A percentile compares a stretch with the other conserved stretches of the same genome.
Conservation (phyloP, 129 eudicot species). For the Solidago caesia region DNA sequence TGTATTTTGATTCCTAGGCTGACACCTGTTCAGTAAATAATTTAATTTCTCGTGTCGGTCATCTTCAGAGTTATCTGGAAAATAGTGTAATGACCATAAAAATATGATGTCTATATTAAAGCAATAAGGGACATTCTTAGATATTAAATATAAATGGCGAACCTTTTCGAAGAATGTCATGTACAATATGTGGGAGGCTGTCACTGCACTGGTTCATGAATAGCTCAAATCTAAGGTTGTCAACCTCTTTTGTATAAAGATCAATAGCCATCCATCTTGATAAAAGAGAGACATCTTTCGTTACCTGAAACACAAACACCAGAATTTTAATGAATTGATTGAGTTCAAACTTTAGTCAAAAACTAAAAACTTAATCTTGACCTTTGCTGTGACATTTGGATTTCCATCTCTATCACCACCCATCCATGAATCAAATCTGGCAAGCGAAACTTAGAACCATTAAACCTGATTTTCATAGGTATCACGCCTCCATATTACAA, state of each 20-base stretch:
- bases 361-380: constrained; percentile 13
- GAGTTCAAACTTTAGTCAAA: neutral
- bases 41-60: constrained; percentile 29
- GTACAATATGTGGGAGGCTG: constrained; percentile 52
- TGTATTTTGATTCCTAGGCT: constrained; percentile 55
- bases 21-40: constrained; percentile 19
- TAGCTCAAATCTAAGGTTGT: constrained; percentile 85
- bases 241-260: constrained; percentile 86
- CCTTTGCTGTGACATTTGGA: constrained; percentile 97
- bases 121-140: neutral
- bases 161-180: constrained; percentile 64
- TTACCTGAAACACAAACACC: constrained; percentile 53
- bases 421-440: constrained; percentile 91
- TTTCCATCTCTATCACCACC: constrained; percentile 99
- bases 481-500: too few species aligned
- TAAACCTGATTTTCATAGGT: too few species aligned
- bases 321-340: neutral
- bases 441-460: too few species aligned
- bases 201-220: constrained; percentile 77
- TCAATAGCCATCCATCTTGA: constrained; percentile 98
- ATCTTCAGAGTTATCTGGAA: constrained; percentile 54
- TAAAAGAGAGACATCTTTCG: constrained; percentile 81
- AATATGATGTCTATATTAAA: neutral
- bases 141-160: neutral
- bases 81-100: neutral